Percentiles rank a stretch among this genome's conserved stretches.
Evolutionary conservation across 164 flowering plant species (phyloP).

Genomic region (Houttuynia cordata): DNA sequence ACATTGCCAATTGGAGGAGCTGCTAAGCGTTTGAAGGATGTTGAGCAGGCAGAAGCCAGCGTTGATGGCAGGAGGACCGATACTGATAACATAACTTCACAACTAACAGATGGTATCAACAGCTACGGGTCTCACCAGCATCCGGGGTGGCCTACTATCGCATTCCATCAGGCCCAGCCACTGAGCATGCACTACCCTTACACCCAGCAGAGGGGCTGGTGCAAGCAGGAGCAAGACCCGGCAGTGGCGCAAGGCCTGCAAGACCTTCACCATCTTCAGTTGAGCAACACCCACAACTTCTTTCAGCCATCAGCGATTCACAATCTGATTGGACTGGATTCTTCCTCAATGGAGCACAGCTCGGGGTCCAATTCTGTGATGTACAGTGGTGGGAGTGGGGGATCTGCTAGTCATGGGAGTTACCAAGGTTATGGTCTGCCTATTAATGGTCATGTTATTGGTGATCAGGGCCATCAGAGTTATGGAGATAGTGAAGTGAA

Average conservation of each 20-base stretch:
- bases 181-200: constrained; percentile 39
- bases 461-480: constrained; percentile 20
- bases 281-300: constrained; percentile 53
- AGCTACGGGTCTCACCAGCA: constrained; percentile 13
- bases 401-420: constrained; percentile 6
- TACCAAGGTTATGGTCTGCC: constrained; percentile 20
- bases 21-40: constrained; percentile 66
- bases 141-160: constrained; percentile 42
- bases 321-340: constrained; percentile 47
- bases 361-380: constrained; percentile 6
- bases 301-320: constrained; percentile 52
- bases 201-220: constrained; percentile 49
- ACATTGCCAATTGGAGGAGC: constrained; percentile 77
- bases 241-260: constrained; percentile 12
- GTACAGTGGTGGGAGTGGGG: neutral
- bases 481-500: constrained; percentile 12
- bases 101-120: constrained; percentile 25
- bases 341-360: constrained; percentile 51
- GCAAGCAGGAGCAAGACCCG: constrained; percentile 58
- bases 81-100: constrained; percentile 19
- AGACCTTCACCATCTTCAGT: constrained; percentile 34
- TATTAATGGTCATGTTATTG: constrained; percentile 19
- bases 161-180: constrained; percentile 50
- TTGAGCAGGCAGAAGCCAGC: constrained; percentile 34
- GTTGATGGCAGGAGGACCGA: constrained; percentile 23